Evolutionary conservation across 352 stramenopile species (phyloP).

Genomic region (Pythium coloratum): DNA sequence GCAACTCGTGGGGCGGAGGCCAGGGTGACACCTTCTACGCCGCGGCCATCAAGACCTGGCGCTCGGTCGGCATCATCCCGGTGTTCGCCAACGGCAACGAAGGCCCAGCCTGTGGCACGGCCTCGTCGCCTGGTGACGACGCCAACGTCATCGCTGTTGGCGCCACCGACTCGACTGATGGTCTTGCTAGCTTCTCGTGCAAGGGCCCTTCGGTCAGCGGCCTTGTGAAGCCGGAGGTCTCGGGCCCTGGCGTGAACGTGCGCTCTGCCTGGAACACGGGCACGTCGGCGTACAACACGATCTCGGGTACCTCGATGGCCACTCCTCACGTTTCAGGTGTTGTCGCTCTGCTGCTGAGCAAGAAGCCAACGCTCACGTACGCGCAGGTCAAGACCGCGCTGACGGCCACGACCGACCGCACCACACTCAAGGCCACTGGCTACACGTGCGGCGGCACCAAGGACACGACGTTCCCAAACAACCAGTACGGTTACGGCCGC

Average conservation of each 20-base stretch:
- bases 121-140: conserved; percentile 16
- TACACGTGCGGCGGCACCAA: too few relatives aligned
- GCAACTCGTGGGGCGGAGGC: conserved; percentile 26
- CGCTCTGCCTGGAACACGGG: conserved; percentile 10
- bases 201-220: conserved; percentile 18
- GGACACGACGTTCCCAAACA: background rate
- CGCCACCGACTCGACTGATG: conserved; percentile 17
- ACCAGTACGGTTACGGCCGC: conserved; percentile 27
- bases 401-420: background rate
- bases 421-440: background rate
- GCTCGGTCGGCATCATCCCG: conserved; percentile 25
- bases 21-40: conserved; percentile 16
- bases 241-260: conserved; percentile 13
- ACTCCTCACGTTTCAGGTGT: conserved; percentile 30
- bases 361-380: background rate
- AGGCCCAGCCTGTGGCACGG: conserved; percentile 12
- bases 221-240: conserved; percentile 29
- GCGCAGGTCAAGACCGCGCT: background rate
- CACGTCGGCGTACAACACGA: conserved; percentile 15
- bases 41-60: conserved; percentile 19
- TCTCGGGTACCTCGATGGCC: conserved; percentile 32
- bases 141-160: conserved; percentile 28
- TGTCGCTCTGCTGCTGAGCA: conserved; percentile 23
- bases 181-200: conserved; percentile 14
- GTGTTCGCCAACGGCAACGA: conserved; percentile 26